Percentiles rank a stretch among this genome's conserved stretches.
Conservation (phyloP, 2,329 filamentous ascomycete species). For the Xenosphaeropsis pyriputrescens region DNA sequence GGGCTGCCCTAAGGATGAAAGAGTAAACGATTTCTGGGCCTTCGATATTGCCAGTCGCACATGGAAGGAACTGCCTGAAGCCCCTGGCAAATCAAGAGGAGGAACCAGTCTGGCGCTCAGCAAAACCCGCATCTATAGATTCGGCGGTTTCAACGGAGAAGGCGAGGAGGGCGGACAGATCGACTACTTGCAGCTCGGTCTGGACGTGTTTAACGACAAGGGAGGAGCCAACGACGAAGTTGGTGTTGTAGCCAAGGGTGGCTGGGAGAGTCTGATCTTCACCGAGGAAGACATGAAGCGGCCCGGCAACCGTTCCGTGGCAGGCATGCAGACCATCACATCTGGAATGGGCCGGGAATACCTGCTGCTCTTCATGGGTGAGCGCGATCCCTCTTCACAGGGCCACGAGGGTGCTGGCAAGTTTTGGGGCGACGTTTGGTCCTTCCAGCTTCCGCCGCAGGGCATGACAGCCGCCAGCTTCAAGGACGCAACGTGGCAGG, state of each 20-base stretch:
- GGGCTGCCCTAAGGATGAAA: conserved; percentile 48
- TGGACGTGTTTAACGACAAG: conserved; percentile 39
- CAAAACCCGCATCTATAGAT: conserved; percentile 55
- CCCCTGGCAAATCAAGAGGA: conserved; percentile 50
- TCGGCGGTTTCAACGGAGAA: conserved; percentile 65
- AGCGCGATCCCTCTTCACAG: conserved; percentile 30
- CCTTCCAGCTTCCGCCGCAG: conserved; percentile 42
- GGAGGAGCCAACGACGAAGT: conserved; percentile 29
- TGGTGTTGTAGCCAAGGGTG: conserved; percentile 30
- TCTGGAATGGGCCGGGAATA: conserved; percentile 47
- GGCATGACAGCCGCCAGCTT: conserved; percentile 39
- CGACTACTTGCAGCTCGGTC: conserved; percentile 45
- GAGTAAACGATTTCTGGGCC: conserved; percentile 59
- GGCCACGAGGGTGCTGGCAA: conserved; percentile 35
- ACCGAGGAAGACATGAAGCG: conserved; percentile 26
- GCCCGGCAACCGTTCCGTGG: conserved; percentile 37
- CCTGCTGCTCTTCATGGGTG: conserved; percentile 45
- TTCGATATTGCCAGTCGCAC: conserved; percentile 49
- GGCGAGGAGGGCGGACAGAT: conserved; percentile 56
- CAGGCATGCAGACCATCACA: conserved; percentile 37
- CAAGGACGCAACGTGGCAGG: conserved; percentile 36
- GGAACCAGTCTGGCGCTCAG: conserved; percentile 53
- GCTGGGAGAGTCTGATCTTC: conserved; percentile 38
- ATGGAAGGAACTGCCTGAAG: conserved; percentile 55
- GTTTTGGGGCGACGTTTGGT: conserved; percentile 48